Conservation (phyloP, 75 land plant species). For the Selaginella tamariscina region DNA sequence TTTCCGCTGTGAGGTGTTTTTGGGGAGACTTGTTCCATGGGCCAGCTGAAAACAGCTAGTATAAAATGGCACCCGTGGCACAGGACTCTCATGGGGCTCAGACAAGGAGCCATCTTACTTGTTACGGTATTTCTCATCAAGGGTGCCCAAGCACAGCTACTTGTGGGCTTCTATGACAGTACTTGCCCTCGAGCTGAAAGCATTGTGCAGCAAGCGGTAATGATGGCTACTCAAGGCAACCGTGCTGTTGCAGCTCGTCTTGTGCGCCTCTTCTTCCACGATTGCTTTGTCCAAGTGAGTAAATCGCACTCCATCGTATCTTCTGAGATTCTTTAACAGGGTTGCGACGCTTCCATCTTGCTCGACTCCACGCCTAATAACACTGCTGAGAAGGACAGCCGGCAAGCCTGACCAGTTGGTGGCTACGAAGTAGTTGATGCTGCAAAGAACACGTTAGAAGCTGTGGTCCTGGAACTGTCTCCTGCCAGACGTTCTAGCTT, state of each 20-base stretch:
- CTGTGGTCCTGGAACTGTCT: conserved; percentile 11
- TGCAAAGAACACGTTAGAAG: conserved; percentile 8
- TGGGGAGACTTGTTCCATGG: too few species aligned
- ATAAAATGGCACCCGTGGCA: too few species aligned
- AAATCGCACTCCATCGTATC: neutral
- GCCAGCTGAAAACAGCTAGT: too few species aligned
- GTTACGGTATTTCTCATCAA: too few species aligned
- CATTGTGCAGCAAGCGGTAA: conserved; percentile 7
- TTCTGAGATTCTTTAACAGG: conserved; percentile 16
- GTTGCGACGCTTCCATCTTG: conserved; percentile 42
- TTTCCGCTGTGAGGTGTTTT: too few species aligned
- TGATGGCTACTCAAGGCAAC: neutral
- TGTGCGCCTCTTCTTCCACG: conserved; percentile 6
- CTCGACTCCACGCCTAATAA: conserved; percentile 28
- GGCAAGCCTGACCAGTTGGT: neutral
- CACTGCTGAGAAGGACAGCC: conserved; percentile 23
- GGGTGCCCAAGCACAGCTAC: conserved; percentile 5
- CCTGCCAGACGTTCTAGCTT: conserved; percentile 2
- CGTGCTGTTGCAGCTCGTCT: neutral
- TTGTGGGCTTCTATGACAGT: conserved; percentile 3
- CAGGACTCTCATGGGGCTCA: too few species aligned
- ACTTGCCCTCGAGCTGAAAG: conserved; percentile 9
- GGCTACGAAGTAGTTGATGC: conserved; percentile 12
- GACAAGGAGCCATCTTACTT: too few species aligned
- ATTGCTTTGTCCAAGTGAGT: conserved; percentile 3